A percentile compares a stretch with the other conserved stretches of the same genome.
phyloP scores from a whole-genome alignment of 1,139 yeast genomes.

The Magnusiomyces sp. region DNA sequence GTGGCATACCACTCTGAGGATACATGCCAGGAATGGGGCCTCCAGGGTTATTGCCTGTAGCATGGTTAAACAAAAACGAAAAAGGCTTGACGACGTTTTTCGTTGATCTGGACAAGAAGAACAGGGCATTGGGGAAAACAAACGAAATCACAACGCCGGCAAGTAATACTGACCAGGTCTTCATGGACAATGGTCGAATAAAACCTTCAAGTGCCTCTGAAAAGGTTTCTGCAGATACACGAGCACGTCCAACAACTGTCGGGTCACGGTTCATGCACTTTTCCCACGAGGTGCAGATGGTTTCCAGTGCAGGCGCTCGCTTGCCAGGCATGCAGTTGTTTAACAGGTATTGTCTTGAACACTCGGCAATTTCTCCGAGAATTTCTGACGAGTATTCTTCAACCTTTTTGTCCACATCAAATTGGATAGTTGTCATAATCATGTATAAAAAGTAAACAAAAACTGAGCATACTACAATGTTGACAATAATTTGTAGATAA shows the following conservation, averaged over 20 bases:
- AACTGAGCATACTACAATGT: conserved; percentile 48
- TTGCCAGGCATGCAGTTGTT: conserved; percentile 56
- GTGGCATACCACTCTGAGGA: too few species aligned
- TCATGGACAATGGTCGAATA: conserved; percentile 66
- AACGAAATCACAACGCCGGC: conserved; percentile 34
- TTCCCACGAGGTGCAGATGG: conserved; percentile 67
- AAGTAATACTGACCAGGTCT: conserved; percentile 48
- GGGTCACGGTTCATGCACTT: conserved; percentile 87
- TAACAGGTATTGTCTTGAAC: conserved; percentile 59
- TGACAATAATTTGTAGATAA: conserved; percentile 63
- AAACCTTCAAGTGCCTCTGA: conserved; percentile 78
- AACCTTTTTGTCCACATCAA: conserved; percentile 64
- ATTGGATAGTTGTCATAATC: conserved; percentile 51
- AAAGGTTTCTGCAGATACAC: conserved; percentile 70
- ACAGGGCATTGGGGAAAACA: conserved; percentile 8
- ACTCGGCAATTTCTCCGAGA: conserved; percentile 56
- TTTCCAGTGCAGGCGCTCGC: conserved; percentile 63
- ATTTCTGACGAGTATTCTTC: conserved; percentile 55
- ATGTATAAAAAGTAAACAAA: conserved; percentile 47
- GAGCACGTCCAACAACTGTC: conserved; percentile 62
- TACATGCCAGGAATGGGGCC: too few species aligned
- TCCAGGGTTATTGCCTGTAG: too few species aligned
- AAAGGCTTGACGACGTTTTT: background rate
- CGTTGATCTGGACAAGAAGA: conserved; percentile 6
- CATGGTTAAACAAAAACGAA: too few species aligned